phyloP scores from a whole-genome alignment of 352 stramenopile species.

The Globisporangium paddicum region DNA sequence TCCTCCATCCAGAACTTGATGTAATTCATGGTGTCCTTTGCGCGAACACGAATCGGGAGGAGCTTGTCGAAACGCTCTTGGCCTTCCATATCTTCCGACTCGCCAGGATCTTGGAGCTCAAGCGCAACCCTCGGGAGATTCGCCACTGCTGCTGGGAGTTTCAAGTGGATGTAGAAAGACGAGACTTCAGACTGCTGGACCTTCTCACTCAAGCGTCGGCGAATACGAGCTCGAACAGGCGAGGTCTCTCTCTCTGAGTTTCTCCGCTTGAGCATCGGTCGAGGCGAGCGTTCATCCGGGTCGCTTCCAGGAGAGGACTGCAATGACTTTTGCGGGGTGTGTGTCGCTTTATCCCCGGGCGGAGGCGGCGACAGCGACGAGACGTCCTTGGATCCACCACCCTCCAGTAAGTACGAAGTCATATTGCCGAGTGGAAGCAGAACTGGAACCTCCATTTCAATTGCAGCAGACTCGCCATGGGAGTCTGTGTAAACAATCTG shows the following conservation, averaged over 20 bases:
- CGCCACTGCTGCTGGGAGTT: constrained; percentile 52
- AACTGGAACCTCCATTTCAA: constrained; percentile 77
- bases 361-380: constrained; percentile 63
- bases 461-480: constrained; percentile 38
- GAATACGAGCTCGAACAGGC: constrained; percentile 48
- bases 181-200: constrained; percentile 42
- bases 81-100: constrained; percentile 11
- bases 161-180: constrained; percentile 63
- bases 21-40: constrained; percentile 70
- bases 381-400: constrained; percentile 19
- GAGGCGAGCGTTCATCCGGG: constrained; percentile 22
- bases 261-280: constrained; percentile 22
- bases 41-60: constrained; percentile 56
- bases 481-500: constrained; percentile 52
- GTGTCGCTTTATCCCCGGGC: constrained; percentile 46
- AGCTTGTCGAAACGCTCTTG: constrained; percentile 17
- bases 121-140: constrained; percentile 61
- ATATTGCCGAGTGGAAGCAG: constrained; percentile 58
- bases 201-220: constrained; percentile 43
- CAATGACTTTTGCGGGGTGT: constrained; percentile 15
- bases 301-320: constrained; percentile 17
- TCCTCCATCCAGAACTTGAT: constrained; percentile 85
- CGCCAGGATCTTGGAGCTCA: constrained; percentile 59
- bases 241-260: constrained; percentile 44
- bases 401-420: constrained; percentile 59